Base-by-base conservation (phyloP, 345 rosid genomes). In the Draba incana region DNA sequence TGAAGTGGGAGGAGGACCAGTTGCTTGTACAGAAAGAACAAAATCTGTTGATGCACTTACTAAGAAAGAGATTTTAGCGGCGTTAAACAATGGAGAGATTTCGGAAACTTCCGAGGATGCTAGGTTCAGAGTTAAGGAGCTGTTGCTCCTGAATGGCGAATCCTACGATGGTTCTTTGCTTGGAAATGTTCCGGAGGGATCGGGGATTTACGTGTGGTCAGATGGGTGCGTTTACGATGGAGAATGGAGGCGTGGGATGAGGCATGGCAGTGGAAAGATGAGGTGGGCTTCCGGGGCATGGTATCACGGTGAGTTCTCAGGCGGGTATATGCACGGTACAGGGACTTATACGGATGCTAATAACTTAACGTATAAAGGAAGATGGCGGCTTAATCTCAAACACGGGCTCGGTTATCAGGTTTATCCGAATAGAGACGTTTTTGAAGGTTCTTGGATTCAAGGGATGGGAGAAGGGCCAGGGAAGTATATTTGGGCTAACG, bases 371-470 rank as follows among this genome's bases (percentile, higher is more conserved):
- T 94, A 86, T 64, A 86, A 63, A 68, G 99, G 99, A 71, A 83
- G 96, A 72, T 94, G 97, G 97, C 76, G 84, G 75, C 83, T 94
- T 75, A 94, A 84, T 80, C 85, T 87, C 37, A 94, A 91, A 76
- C 96, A 94, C 70, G 97, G 99, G 3, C 82, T 94, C 57, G 99
- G 97, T 44, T 77, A 82, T 71, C 99, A 94, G 80, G 82, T 72
- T 71, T 86, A 87, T 69, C 81, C 89, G 46, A 88, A 82, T 20
- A 87, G 86, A 61, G 99, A 94, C 71, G 77, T 81, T 62, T 94
- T 86, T 76, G 96, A 94, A 64, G 97, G 97, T 28, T 86, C 91
- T 78, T 94, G 99, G 99, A 83, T 94, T 57, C 90, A 85, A 27
- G 97, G 97, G 72, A 57, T 77, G 8, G 81, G 89, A 23, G 99